phyloP scores from a whole-genome alignment of 169 alveolate species.

The Plasmodium ovale region DNA sequence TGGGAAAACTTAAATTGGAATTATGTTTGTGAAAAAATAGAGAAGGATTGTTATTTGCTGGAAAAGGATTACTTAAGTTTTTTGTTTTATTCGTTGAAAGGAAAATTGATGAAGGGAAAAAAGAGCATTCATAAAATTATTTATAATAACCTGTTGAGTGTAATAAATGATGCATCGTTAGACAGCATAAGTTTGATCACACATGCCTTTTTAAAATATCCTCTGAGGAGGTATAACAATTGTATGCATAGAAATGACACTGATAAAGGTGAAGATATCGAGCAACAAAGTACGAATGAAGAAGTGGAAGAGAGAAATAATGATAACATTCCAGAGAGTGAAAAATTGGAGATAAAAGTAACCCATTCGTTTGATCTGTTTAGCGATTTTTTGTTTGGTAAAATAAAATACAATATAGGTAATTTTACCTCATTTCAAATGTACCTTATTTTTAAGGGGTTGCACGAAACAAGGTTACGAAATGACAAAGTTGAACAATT shows the following conservation, averaged over 20 bases:
- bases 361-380: slow-evolving; percentile 43
- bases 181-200: slow-evolving; percentile 33
- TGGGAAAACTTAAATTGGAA: slow-evolving; percentile 10
- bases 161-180: slow-evolving; percentile 19
- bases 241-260: not conserved
- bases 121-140: slow-evolving; percentile 33
- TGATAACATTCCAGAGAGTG: not conserved
- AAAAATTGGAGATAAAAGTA: not conserved
- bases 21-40: slow-evolving; percentile 39
- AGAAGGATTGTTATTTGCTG: slow-evolving; percentile 33
- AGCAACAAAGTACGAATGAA: not conserved
- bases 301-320: not conserved
- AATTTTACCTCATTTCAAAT: slow-evolving; percentile 41
- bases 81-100: slow-evolving; percentile 53
- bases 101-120: slow-evolving; percentile 4
- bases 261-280: not conserved
- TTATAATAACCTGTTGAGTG: slow-evolving; percentile 44
- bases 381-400: slow-evolving; percentile 63
- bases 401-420: slow-evolving; percentile 45
- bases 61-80: slow-evolving; percentile 33
- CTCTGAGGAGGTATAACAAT: no score
- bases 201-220: slow-evolving; percentile 53
- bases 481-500: slow-evolving; percentile 37
- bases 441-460: slow-evolving; percentile 40
- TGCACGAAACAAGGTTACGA: slow-evolving; percentile 30